These are phyloP conservation scores for Kodamaea derodonti DNA, from an alignment of 1,139 yeast species.

Conservation along the genomic window DNA sequence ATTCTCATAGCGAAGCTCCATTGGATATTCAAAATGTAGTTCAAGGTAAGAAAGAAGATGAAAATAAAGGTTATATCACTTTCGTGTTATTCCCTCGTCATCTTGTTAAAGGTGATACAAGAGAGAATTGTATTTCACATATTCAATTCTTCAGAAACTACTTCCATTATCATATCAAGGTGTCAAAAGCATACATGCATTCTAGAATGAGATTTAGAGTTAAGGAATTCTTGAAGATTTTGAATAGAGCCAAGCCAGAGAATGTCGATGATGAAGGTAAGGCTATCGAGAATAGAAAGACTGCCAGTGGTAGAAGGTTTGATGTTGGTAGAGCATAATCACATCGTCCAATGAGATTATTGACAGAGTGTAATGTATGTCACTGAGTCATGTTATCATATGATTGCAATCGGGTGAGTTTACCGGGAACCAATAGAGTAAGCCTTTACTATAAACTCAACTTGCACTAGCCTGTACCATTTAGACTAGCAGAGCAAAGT, in stretches of 20 bases:
- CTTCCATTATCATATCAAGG: constrained; percentile 97
- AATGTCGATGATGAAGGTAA: constrained; percentile 68
- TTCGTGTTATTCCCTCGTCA: constrained; percentile 78
- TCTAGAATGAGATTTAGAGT: constrained; percentile 97
- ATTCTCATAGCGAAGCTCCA: constrained; percentile 89
- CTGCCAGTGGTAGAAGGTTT: constrained; percentile 81
- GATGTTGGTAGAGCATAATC: constrained; percentile 21
- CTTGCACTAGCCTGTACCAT: no score
- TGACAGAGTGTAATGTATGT: no score
- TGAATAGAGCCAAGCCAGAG: constrained; percentile 96
- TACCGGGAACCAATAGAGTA: no score
- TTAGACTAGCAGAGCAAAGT: no score
- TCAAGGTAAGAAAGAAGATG: constrained; percentile 40
- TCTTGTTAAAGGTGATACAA: constrained; percentile 62
- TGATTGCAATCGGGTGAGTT: no score
- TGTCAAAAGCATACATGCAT: constrained; percentile 97
- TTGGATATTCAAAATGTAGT: constrained; percentile 62
- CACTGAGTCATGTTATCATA: no score
- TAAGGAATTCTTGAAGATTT: constrained; percentile 86
- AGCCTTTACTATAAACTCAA: not conserved
- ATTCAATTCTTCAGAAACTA: constrained; percentile 91
- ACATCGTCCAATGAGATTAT: not conserved
- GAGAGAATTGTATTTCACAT: constrained; percentile 83
- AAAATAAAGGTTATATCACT: constrained; percentile 69
- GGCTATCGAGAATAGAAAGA: constrained; percentile 62